Evolutionary conservation across 2,329 filamentous ascomycete species (phyloP), one percentile per base, ranked within the genome.

Genomic region (Fusarium marasasianum): DNA sequence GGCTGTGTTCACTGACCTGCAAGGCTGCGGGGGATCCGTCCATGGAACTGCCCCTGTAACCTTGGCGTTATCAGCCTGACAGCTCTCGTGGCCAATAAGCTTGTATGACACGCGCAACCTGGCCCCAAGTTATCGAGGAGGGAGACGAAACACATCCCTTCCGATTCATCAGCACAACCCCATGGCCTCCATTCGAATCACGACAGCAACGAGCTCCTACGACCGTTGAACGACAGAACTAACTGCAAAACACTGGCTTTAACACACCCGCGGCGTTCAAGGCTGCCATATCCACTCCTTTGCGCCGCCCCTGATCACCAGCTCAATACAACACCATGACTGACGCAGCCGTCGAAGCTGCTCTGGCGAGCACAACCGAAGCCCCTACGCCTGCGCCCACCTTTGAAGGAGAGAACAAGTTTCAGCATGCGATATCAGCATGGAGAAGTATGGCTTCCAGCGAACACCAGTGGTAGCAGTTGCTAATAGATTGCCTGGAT

Each of bases 341-440:
- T 44, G 81, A 81, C 72, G 75, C 77, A 59, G 73, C 75, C 29
- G 77, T 81, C 47, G 81, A 77, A 73, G 75, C 80, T 64, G 79
- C 78, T 48, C 69, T 79, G 61, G 76, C 74, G 41, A 69, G 71
- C 40, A 66, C 72, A 29, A 63, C 33, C 48, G 73, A 76, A 48
- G 79, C 82, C 14, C 78, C 71, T 57, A 66, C 72, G 47, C 63
- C 76, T 56, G 79, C 66, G 35, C 75, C 79, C 31, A 78, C 78
- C 14, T 79, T 80, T 22, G 89, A 91, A 55, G 89, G 89, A 41
- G 91, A 92, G 77, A 98, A 97, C 86, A 98, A 98, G 83, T 99
- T 99, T 82, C 96, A 99, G 83, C 93, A 92, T 81, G 96, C 96
- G 64, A 97, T 99, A 77, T 94, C 94, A 73, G 94, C 95, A 81